phyloP scores from a whole-genome alignment of 192 early-diverging fungal species.

The Gaertneriomyces sp. region DNA sequence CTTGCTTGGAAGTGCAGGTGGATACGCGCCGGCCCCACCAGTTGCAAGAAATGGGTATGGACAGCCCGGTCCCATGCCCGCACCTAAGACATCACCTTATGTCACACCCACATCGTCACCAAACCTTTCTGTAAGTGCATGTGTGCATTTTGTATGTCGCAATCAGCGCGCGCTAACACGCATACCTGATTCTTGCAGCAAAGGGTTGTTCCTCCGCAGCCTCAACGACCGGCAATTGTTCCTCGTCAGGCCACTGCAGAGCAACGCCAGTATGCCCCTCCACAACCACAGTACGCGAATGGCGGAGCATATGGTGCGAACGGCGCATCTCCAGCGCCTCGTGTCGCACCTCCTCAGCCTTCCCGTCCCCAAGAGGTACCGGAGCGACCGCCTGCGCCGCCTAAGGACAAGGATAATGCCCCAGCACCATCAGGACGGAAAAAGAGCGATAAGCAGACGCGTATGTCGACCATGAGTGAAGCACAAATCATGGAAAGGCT shows the following conservation, averaged over 20 bases:
- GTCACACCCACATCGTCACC: constrained; percentile 23
- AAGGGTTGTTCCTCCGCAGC: constrained; percentile 21
- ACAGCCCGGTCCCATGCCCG: background rate
- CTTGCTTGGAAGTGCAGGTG: too few species aligned
- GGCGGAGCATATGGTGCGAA: constrained; percentile 6
- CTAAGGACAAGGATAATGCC: constrained; percentile 27
- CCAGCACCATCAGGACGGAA: constrained; percentile 31
- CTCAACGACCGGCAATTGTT: constrained; percentile 18
- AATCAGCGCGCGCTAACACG: background rate
- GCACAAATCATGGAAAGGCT: constrained; percentile 93
- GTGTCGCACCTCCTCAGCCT: constrained; percentile 14
- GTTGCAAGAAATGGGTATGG: too few species aligned
- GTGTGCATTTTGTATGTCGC: background rate
- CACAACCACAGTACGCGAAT: constrained; percentile 4
- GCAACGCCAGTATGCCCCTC: constrained; percentile 22
- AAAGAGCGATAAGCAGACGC: constrained; percentile 56
- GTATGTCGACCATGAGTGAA: constrained; percentile 86
- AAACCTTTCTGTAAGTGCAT: constrained; percentile 20
- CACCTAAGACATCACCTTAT: constrained; percentile 8
- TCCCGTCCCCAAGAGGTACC: constrained; percentile 26
- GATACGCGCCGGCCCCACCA: too few species aligned
- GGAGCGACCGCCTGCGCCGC: constrained; percentile 18
- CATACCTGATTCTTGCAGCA: constrained; percentile 4
- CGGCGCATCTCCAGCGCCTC: background rate
- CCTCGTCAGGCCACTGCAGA: constrained; percentile 24